Conservation (phyloP, 768 basidiomycete species). For the Steccherinum ochraceum region DNA sequence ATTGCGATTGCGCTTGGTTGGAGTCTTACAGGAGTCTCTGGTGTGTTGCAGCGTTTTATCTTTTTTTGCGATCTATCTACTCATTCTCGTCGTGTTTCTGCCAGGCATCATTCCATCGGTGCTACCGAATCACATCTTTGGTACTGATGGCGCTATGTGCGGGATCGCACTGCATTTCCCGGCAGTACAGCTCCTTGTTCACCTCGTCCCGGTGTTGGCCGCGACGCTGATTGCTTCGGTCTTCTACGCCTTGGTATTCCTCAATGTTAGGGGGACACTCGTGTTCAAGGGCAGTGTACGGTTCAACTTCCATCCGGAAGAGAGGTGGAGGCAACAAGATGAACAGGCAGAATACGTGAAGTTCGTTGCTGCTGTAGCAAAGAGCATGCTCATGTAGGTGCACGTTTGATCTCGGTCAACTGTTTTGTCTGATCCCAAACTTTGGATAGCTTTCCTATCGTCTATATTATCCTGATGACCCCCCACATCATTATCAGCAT, state of each 20-base stretch:
- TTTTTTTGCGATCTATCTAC: background rate
- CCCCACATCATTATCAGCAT: constrained; percentile 52
- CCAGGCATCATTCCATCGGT: constrained; percentile 27
- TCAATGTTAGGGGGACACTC: constrained; percentile 54
- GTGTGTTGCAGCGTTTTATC: constrained; percentile 33
- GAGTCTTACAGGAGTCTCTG: constrained; percentile 39
- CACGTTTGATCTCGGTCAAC: constrained; percentile 42
- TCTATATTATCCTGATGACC: constrained; percentile 49
- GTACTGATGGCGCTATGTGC: constrained; percentile 45
- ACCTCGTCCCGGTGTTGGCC: constrained; percentile 58
- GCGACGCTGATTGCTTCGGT: constrained; percentile 48
- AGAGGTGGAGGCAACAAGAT: constrained; percentile 32
- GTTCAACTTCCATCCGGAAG: constrained; percentile 40
- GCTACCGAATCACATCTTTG: constrained; percentile 44
- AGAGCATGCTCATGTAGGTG: constrained; percentile 66
- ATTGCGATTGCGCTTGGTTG: constrained; percentile 46
- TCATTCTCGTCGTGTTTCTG: too few relatives aligned
- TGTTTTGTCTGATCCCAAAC: constrained; percentile 37
- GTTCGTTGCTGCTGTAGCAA: constrained; percentile 56
- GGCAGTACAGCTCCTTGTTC: constrained; percentile 42
- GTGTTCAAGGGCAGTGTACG: constrained; percentile 44
- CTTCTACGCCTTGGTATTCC: constrained; percentile 55
- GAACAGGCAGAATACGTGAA: constrained; percentile 45
- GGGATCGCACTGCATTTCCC: constrained; percentile 39
- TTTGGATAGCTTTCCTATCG: background rate